These are phyloP conservation scores for Acer yangbiense DNA, from an alignment of 345 rosid genomes.

Conservation along the genomic window DNA sequence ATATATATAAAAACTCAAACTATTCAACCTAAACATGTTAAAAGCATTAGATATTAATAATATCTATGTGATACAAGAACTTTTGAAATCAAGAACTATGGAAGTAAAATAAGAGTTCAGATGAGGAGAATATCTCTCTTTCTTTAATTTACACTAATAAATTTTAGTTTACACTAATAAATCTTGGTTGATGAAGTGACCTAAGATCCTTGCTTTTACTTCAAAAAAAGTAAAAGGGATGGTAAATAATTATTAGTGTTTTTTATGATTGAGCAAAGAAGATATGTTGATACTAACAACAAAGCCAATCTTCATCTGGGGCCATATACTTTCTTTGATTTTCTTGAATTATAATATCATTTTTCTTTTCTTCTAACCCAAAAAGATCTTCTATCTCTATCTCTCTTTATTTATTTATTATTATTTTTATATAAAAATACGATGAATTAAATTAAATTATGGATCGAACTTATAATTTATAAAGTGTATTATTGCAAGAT, in stretches of 20 bases:
- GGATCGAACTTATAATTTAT: neutral
- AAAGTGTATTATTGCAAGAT: neutral
- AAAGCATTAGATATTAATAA: too few species aligned
- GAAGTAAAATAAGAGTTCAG: too few species aligned
- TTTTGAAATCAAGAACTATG: too few species aligned
- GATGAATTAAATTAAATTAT: neutral
- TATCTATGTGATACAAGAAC: too few species aligned
- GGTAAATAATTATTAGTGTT: slow-evolving; percentile 21
- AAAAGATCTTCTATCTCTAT: neutral
- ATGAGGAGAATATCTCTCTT: too few species aligned
- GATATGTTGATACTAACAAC: slow-evolving; percentile 22
- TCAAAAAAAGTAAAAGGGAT: slow-evolving; percentile 14
- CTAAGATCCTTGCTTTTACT: slow-evolving; percentile 56
- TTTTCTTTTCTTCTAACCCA: neutral
- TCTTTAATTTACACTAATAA: neutral
- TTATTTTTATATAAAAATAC: neutral
- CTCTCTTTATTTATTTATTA: neutral
- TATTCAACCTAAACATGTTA: too few species aligned
- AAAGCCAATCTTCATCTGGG: slow-evolving; percentile 37
- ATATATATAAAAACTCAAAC: too few species aligned
- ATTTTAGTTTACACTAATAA: neutral
- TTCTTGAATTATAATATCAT: neutral
- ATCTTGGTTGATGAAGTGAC: slow-evolving; percentile 44
- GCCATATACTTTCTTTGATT: slow-evolving; percentile 24
- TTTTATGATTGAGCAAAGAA: slow-evolving; percentile 21